These are phyloP conservation scores for Asterella californica DNA, from an alignment of 225 moss, liverwort and hornwort genomes.

Conservation along the genomic window DNA sequence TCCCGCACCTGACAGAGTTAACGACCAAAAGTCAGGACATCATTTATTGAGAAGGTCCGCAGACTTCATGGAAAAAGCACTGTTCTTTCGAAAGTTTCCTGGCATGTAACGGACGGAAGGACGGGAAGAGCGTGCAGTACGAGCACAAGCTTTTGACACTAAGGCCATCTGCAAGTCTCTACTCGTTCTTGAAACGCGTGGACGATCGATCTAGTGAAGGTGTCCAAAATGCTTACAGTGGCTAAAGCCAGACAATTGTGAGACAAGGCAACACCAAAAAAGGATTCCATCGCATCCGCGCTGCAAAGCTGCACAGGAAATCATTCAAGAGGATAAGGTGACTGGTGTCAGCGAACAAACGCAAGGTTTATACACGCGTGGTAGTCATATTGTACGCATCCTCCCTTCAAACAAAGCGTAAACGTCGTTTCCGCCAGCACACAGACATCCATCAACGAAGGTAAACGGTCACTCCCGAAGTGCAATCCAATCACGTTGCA, in stretches of 20 bases:
- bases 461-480: neutral
- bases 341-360: neutral
- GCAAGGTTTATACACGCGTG: too few species aligned
- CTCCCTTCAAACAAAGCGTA: too few species aligned
- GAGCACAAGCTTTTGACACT: neutral
- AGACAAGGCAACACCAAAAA: conserved; percentile 74
- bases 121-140: neutral
- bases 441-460: neutral
- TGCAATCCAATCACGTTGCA: neutral
- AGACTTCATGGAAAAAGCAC: neutral
- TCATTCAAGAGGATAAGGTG: neutral
- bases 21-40: conserved; percentile 4
- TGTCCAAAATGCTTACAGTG: conserved; percentile 49
- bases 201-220: neutral
- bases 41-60: neutral
- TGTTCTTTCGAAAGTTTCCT: neutral
- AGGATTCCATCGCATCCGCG: conserved; percentile 70
- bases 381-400: too few species aligned
- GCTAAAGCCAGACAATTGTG: conserved; percentile 73
- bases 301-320: conserved; percentile 67
- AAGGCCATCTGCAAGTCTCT: too few species aligned
- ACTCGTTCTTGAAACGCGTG: neutral
- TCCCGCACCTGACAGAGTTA: conserved; percentile 68
- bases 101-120: neutral
- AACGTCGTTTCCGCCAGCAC: neutral